Percentiles rank a stretch among this genome's conserved stretches.
phyloP scores from a whole-genome alignment of 2,329 filamentous ascomycete genomes.

The Beauveria scarabaeidicola region DNA sequence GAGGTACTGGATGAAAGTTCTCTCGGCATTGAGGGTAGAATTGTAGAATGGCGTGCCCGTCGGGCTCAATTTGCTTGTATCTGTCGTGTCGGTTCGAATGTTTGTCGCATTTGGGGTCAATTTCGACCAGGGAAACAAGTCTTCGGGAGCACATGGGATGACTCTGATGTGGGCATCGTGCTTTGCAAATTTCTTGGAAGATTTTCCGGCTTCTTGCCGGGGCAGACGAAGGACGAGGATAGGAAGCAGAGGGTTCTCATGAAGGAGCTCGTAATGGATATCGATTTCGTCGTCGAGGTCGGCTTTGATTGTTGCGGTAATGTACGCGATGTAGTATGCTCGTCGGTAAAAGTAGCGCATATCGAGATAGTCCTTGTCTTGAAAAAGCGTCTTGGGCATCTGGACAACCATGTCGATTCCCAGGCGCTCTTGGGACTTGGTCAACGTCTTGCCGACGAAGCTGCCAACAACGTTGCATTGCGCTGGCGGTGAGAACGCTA shows the following conservation, averaged over 20 bases:
- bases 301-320: conserved; percentile 62
- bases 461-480: conserved; percentile 85
- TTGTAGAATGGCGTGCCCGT: conserved; percentile 79
- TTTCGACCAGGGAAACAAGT: conserved; percentile 63
- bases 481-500: conserved; percentile 66
- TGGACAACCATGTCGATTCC: conserved; percentile 77
- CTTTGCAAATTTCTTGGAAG: conserved; percentile 20
- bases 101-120: conserved; percentile 62
- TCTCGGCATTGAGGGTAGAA: conserved; percentile 70
- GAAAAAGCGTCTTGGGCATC: conserved; percentile 73
- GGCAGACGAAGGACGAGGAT: conserved; percentile 41
- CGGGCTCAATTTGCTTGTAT: conserved; percentile 32
- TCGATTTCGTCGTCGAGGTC: conserved; percentile 45
- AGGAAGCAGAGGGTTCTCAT: conserved; percentile 71
- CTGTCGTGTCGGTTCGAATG: conserved; percentile 47
- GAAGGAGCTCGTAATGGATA: conserved; percentile 55
- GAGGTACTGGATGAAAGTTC: conserved; percentile 63
- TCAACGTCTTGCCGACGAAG: conserved; percentile 68
- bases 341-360: conserved; percentile 91
- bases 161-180: conserved; percentile 59
- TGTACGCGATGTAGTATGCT: conserved; percentile 80
- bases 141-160: conserved; percentile 62
- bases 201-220: conserved; percentile 14
- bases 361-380: conserved; percentile 91
- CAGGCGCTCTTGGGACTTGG: conserved; percentile 50